Evolutionary conservation across 495 filamentous ascomycete genomes (phyloP).

Genomic region (Polyplosphaeria fusca): DNA sequence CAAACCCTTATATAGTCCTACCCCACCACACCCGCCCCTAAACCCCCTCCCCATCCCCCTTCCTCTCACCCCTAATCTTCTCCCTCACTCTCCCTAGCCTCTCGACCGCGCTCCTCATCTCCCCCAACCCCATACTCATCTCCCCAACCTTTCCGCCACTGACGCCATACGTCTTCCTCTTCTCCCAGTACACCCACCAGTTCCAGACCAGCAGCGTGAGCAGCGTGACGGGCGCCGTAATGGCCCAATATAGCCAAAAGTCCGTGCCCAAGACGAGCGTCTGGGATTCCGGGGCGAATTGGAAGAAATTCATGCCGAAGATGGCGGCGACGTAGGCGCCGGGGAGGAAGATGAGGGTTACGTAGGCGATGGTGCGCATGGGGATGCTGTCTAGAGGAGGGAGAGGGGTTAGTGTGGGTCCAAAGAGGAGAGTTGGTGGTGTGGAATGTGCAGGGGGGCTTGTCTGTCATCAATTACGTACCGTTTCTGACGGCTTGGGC

Average conservation of each 20-base stretch:
- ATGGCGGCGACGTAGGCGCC: constrained; percentile 6
- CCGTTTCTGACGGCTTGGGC: constrained; percentile 5
- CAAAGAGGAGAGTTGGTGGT: no score
- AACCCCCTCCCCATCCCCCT: neutral
- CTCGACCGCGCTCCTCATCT: neutral
- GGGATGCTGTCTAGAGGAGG: constrained; percentile 10
- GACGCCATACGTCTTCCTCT: neutral
- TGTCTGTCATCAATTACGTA: no score
- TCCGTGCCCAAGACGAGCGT: neutral
- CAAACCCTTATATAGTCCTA: no score
- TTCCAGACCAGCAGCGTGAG: constrained; percentile 3
- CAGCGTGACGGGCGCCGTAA: constrained; percentile 5
- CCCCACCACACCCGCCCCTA: no score
- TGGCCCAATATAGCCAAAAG: constrained; percentile 15
- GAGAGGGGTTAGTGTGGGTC: no score
- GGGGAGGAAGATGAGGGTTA: constrained; percentile 10
- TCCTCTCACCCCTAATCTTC: neutral
- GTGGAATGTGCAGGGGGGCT: no score
- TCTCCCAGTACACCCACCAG: neutral
- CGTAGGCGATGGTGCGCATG: constrained; percentile 15
- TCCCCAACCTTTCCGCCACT: neutral
- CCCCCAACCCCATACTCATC: neutral
- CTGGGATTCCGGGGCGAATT: neutral
- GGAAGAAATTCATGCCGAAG: constrained; percentile 21
- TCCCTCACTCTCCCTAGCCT: neutral